Conservation (phyloP, 371 early-diverging fungal genomes). For the Mucor plumbeus region DNA sequence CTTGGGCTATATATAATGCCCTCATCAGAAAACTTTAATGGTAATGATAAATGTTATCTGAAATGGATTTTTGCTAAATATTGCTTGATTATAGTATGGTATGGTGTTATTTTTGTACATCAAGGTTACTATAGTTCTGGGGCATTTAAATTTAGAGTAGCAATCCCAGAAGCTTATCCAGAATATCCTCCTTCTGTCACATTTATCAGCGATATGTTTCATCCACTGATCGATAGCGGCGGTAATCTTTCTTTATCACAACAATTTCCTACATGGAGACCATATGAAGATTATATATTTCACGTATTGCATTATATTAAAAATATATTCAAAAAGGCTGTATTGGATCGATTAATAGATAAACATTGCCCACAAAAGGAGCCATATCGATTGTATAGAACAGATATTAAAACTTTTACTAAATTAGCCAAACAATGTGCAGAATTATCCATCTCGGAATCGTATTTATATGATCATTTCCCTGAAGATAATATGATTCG, state of each 20-base stretch:
- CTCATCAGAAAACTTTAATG: conserved; percentile 73
- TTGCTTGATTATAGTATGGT: conserved; percentile 66
- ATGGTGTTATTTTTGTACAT: conserved; percentile 86
- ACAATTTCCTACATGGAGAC: conserved; percentile 84
- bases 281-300: conserved; percentile 82
- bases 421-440: conserved; percentile 84
- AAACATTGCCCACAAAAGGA: conserved; percentile 76
- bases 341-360: conserved; percentile 73
- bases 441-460: conserved; percentile 74
- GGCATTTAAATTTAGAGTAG: conserved; percentile 91
- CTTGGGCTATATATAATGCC: conserved; percentile 89
- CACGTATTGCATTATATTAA: conserved; percentile 88
- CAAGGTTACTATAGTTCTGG: conserved; percentile 92
- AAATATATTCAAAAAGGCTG: conserved; percentile 79
- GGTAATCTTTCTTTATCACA: conserved; percentile 74
- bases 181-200: conserved; percentile 83
- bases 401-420: conserved; percentile 70
- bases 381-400: conserved; percentile 72
- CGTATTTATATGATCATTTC: conserved; percentile 70
- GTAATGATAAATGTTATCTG: conserved; percentile 38
- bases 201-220: conserved; percentile 92
- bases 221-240: conserved; percentile 87
- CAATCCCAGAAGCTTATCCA: conserved; percentile 91
- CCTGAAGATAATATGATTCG: conserved; percentile 66
- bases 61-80: neutral